These are phyloP conservation scores for Gentiana dahurica DNA, from an alignment of 257 asterid species.

Conservation along the genomic window DNA sequence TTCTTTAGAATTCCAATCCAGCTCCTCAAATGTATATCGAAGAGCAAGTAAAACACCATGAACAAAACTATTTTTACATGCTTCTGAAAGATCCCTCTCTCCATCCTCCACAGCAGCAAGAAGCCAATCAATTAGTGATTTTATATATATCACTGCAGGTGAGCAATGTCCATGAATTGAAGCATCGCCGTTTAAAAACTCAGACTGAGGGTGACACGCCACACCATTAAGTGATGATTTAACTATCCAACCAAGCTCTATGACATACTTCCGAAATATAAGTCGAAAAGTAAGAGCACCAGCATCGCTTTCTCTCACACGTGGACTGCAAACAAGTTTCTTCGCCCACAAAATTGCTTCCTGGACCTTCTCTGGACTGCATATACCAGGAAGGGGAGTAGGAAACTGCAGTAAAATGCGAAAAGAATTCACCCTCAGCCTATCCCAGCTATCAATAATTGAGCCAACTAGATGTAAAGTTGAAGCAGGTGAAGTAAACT, in stretches of 20 bases:
- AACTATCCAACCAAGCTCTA: slow-evolving; percentile 70
- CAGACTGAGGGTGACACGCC: slow-evolving; percentile 21
- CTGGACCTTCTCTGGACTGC: slow-evolving; percentile 39
- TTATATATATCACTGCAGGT: slow-evolving; percentile 48
- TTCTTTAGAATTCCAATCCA: slow-evolving; percentile 66
- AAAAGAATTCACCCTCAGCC: slow-evolving; percentile 67
- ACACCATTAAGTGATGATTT: slow-evolving; percentile 41
- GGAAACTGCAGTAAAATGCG: slow-evolving; percentile 76
- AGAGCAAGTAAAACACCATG: slow-evolving; percentile 89
- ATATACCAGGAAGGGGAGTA: slow-evolving; percentile 81
- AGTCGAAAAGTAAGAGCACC: slow-evolving; percentile 91
- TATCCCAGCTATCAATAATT: slow-evolving; percentile 94
- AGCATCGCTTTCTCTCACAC: slow-evolving; percentile 97
- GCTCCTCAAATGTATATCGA: slow-evolving; percentile 89
- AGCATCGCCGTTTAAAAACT: slow-evolving; percentile 22
- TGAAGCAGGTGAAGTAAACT: slow-evolving; percentile 57
- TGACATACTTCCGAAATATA: slow-evolving; percentile 76
- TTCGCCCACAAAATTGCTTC: slow-evolving; percentile 78
- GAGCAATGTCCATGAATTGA: slow-evolving; percentile 22
- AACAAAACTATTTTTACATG: slow-evolving; percentile 82
- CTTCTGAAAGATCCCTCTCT: slow-evolving; percentile 78
- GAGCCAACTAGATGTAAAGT: slow-evolving; percentile 86
- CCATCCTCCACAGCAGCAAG: slow-evolving; percentile 68
- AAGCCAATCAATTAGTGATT: slow-evolving; percentile 83
- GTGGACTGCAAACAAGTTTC: slow-evolving; percentile 85